Base-by-base conservation (phyloP, 139 green algal species). In the Asterochloris sp. region DNA sequence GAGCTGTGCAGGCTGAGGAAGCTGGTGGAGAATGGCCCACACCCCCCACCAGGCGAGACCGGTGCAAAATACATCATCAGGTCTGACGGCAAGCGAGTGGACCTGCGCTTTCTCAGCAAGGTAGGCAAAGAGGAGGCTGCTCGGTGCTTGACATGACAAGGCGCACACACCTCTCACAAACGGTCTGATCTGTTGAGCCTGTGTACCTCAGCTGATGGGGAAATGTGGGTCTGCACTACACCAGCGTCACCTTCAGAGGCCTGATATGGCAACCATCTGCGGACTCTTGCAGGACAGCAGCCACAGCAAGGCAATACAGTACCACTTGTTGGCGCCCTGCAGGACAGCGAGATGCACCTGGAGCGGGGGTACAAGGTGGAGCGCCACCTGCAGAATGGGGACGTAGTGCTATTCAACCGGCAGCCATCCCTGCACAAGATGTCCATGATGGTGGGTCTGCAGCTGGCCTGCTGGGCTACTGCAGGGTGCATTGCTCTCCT, bases 361-460 rank as follows among this genome's bases (percentile, higher is more conserved):
- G 91, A 98, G 87, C 84, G 90, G 0, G 94, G 94, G 0, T 96
- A 97, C 89, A 93, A 90, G 85, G 95, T 99, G 74, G 97, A 99
- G 90, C 88, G 97, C 6, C 96, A 99, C 88, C 85, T 99, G 87
- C 80, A 91, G 76, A 96, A 98, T 78, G 97, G 95, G 9, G 97
- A 99, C 87, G 84, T 97, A 61, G 96, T 99, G 80, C 94, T 99
- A 21, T 99, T 99, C 91, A 99, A 99, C 90, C 95, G 97, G n/a
- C 97, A 99, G 91, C 97, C 97, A 75, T 97, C 91, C 19, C 92
- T 99, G 85, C 97, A 99, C 92, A 99, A 99, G 90, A 99, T 99
- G 97, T 98, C 94, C 69, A 99, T 99, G 95, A 99, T 99, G 97
- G 92, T 92, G 81, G 10, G 80, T 54, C 38, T 54, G 38, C 38